Conservation (phyloP, 768 basidiomycete genomes). For the Phlebiopsis flavidoalba region DNA sequence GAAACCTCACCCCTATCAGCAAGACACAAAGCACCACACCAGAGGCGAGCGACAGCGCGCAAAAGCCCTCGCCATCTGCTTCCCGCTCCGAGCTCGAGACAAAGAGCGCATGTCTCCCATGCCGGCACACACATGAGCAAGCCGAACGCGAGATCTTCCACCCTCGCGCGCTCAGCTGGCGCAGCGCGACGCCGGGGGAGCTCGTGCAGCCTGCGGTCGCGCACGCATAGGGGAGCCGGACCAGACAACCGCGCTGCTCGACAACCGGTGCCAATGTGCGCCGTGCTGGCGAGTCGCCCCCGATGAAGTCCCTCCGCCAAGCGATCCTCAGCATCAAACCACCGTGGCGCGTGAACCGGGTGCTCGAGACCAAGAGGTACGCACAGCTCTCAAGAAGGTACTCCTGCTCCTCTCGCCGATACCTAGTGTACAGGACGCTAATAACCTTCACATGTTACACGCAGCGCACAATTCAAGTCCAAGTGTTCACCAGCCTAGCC, state of each 20-base stretch:
- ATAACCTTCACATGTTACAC: not conserved
- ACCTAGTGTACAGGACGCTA: constrained; percentile 23
- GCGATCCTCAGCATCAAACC: not conserved
- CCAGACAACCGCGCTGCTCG: not conserved
- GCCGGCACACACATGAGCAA: constrained; percentile 31
- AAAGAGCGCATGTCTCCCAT: constrained; percentile 40
- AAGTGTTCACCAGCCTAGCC: constrained; percentile 3
- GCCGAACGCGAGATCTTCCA: constrained; percentile 37
- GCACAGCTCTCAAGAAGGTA: constrained; percentile 34
- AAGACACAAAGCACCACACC: not conserved
- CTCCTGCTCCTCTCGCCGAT: constrained; percentile 35
- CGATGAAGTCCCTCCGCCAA: not conserved
- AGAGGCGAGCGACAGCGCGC: not conserved
- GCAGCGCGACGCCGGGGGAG: constrained; percentile 51
- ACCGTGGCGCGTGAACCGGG: constrained; percentile 27
- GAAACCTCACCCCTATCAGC: not conserved
- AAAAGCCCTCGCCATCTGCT: constrained; percentile 34
- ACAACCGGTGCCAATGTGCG: not conserved
- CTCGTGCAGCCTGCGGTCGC: constrained; percentile 35
- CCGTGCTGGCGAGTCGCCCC: not conserved
- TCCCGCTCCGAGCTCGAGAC: constrained; percentile 39
- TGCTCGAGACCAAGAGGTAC: constrained; percentile 34
- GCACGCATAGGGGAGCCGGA: no score
- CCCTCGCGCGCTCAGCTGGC: constrained; percentile 51
- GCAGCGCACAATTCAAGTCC: not conserved